phyloP scores from a whole-genome alignment of 140 eudicot genomes.

The Flaveria floridana region DNA sequence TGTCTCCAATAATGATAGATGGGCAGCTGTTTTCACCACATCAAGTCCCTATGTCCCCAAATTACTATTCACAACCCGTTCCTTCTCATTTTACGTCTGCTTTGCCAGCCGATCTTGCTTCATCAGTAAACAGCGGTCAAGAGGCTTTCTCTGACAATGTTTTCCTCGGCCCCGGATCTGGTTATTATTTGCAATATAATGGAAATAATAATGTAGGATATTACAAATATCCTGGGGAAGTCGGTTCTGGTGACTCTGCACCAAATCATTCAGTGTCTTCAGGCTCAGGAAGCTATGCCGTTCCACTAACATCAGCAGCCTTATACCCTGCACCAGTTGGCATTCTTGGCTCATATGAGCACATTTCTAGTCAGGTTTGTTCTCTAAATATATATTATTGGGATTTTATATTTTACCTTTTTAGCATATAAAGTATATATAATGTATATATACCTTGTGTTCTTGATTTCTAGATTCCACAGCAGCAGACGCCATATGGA shows the following conservation, averaged over 20 bases:
- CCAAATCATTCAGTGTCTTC: slow-evolving; percentile 53
- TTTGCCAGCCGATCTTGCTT: slow-evolving; percentile 54
- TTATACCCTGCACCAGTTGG: slow-evolving; percentile 72
- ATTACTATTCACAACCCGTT: slow-evolving; percentile 64
- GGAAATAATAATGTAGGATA: slow-evolving; percentile 58
- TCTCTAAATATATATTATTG: not conserved
- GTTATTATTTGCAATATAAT: slow-evolving; percentile 65
- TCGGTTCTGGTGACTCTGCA: slow-evolving; percentile 57
- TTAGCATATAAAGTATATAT: not conserved
- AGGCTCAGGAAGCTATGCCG: slow-evolving; percentile 51
- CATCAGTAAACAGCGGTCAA: slow-evolving; percentile 62
- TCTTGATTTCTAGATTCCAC: slow-evolving; percentile 37
- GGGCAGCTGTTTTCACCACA: slow-evolving; percentile 82
- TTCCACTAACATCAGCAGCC: slow-evolving; percentile 58
- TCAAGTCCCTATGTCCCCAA: slow-evolving; percentile 71
- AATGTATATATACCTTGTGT: not conserved
- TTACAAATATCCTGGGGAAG: slow-evolving; percentile 64
- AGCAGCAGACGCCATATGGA: slow-evolving; percentile 60
- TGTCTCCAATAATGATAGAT: slow-evolving; percentile 78
- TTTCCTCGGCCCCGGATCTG: slow-evolving; percentile 59
- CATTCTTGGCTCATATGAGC: slow-evolving; percentile 75
- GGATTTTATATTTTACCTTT: not conserved
- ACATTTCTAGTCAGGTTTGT: slow-evolving; percentile 74
- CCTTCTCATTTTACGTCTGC: slow-evolving; percentile 76
- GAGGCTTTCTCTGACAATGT: slow-evolving; percentile 53